Conservation (phyloP, 1,139 yeast species). For the Blastobotrys buckinghamii region DNA sequence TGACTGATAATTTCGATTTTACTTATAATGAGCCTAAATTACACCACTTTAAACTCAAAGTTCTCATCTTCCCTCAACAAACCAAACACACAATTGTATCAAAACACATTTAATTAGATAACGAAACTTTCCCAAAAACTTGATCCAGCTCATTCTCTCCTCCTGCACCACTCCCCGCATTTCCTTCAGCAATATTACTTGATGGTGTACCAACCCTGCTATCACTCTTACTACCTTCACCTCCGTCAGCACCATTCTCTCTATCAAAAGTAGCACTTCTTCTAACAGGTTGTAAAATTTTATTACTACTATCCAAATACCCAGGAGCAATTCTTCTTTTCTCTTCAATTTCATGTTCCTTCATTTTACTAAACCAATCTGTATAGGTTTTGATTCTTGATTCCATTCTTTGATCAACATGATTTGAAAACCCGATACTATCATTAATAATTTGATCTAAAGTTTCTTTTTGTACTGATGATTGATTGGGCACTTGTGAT, state of each 20-base stretch:
- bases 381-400: constrained; percentile 27
- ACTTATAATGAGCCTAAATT: no score
- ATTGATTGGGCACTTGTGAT: constrained; percentile 11
- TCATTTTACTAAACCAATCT: constrained; percentile 32
- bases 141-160: constrained; percentile 15
- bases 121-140: constrained; percentile 19
- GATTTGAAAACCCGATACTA: constrained; percentile 25
- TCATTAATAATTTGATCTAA: constrained; percentile 21
- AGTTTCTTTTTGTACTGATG: constrained; percentile 5
- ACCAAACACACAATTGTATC: no score
- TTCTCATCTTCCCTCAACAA: no score
- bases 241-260: no score
- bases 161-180: not conserved
- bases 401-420: constrained; percentile 25
- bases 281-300: constrained; percentile 27
- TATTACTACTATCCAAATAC: constrained; percentile 32
- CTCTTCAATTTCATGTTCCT: constrained; percentile 26
- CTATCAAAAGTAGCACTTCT: no score
- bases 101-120: not conserved
- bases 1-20: no score
- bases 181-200: no score
- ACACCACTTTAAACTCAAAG: no score
- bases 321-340: constrained; percentile 41
- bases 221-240: no score
- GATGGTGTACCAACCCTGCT: no score